phyloP scores from a whole-genome alignment of 2,329 filamentous ascomycete genomes.

The Penicillium janthinellum region DNA sequence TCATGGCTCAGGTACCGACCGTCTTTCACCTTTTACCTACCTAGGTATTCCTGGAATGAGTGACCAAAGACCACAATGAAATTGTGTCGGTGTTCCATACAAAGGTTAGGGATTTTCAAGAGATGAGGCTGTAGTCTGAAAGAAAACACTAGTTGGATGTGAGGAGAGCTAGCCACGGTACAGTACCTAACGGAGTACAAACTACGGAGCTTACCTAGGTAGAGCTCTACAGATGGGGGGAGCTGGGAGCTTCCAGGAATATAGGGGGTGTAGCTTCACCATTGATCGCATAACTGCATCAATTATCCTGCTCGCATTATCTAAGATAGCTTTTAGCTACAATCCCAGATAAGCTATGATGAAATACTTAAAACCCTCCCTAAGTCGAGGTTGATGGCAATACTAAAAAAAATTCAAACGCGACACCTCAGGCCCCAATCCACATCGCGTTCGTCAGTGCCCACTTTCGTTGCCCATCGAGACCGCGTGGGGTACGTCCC shows the following conservation, averaged over 20 bases:
- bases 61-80: too few relatives aligned
- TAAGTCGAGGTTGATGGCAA: not conserved
- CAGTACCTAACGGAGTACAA: not conserved
- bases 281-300: too few relatives aligned
- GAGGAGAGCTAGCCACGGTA: not conserved
- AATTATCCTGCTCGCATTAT: too few relatives aligned
- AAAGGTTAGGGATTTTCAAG: too few relatives aligned
- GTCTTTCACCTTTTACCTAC: too few relatives aligned
- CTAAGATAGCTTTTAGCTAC: too few relatives aligned
- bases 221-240: not conserved
- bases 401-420: not conserved
- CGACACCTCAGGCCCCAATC: conserved; percentile 7
- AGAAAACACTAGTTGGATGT: not conserved
- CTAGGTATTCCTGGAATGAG: too few relatives aligned
- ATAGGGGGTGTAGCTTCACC: not conserved
- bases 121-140: too few relatives aligned
- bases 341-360: not conserved
- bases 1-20: too few relatives aligned
- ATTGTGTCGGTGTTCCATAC: too few relatives aligned
- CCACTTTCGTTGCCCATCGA: conserved; percentile 11
- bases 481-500: conserved; percentile 3
- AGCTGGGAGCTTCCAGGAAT: not conserved
- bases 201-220: not conserved
- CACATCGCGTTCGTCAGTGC: conserved; percentile 2
- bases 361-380: too few relatives aligned